Percentiles rank a stretch among this genome's conserved stretches.
Evolutionary conservation across 495 filamentous ascomycete species (phyloP).

Genomic region (Trichoderma gamsii): DNA sequence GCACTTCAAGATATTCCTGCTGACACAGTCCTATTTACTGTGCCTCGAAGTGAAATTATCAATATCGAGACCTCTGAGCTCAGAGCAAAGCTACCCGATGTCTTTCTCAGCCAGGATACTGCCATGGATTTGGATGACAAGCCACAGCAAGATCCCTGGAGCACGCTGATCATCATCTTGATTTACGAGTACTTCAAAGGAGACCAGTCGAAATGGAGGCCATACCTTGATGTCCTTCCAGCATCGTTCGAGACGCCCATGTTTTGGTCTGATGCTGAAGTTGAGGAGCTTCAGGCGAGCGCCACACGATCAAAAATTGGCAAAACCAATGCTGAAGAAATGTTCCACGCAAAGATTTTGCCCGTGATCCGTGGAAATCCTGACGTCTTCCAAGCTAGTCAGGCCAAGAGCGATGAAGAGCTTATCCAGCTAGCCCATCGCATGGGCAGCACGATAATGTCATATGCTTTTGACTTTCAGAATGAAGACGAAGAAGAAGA

Average conservation of each 20-base stretch:
- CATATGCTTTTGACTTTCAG: conserved; percentile 85
- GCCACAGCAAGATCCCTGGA: conserved; percentile 37
- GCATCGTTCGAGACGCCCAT: conserved; percentile 77
- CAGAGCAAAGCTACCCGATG: conserved; percentile 28
- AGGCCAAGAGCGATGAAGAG: conserved; percentile 37
- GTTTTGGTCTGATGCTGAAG: conserved; percentile 75
- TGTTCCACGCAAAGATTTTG: conserved; percentile 56
- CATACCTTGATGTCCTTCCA: conserved; percentile 79
- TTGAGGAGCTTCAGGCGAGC: conserved; percentile 69
- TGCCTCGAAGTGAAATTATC: conserved; percentile 40
- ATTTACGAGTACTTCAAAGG: conserved; percentile 67
- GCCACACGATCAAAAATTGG: conserved; percentile 74
- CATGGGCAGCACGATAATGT: conserved; percentile 86
- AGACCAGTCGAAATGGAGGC: conserved; percentile 60
- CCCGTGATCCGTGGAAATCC: conserved; percentile 45
- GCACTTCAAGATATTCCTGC: conserved; percentile 38
- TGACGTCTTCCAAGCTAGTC: conserved; percentile 40
- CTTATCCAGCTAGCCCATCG: conserved; percentile 61
- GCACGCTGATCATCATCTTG: conserved; percentile 66
- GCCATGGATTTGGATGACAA: conserved; percentile 25
- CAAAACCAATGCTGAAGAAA: conserved; percentile 60
- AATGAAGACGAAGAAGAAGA: conserved; percentile 45
- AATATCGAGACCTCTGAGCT: conserved; percentile 38
- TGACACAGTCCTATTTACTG: conserved; percentile 43
- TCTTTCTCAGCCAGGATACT: conserved; percentile 33